These are phyloP conservation scores for Thymus mandschuricus DNA, from an alignment of 257 asterid genomes.

Conservation along the genomic window DNA sequence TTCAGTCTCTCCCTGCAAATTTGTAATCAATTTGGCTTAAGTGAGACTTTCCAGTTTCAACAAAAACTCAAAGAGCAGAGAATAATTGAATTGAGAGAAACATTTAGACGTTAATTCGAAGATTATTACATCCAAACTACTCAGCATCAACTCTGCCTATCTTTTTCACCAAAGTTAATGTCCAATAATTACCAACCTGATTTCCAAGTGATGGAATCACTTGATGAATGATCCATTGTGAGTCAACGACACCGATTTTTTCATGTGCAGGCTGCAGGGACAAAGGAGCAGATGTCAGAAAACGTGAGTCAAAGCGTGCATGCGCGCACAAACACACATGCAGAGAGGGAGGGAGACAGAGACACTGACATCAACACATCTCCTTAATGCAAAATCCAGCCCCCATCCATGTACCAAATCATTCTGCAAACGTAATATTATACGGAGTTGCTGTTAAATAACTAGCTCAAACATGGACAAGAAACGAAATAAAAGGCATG, in stretches of 20 bases:
- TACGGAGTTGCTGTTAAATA: conserved; percentile 16
- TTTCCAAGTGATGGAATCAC: conserved; percentile 98
- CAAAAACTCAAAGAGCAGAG: neutral
- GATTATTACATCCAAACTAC: neutral
- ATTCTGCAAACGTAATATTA: conserved; percentile 55
- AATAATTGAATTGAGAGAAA: neutral
- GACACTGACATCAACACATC: conserved; percentile 84
- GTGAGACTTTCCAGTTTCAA: conserved; percentile 6
- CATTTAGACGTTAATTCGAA: neutral
- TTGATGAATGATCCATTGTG: conserved; percentile 98
- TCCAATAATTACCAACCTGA: conserved; percentile 60
- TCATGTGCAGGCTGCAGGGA: conserved; percentile 89
- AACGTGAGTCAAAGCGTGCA: neutral
- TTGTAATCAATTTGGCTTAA: conserved; percentile 24
- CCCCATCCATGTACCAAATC: conserved; percentile 99
- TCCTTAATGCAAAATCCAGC: conserved; percentile 92
- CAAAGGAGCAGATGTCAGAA: conserved; percentile 24
- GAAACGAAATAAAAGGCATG: conserved; percentile 16
- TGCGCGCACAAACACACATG: neutral
- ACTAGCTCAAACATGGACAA: conserved; percentile 17
- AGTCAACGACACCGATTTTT: conserved; percentile 95
- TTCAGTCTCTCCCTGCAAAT: conserved; percentile 73
- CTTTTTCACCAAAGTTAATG: neutral
- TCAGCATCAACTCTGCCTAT: neutral
- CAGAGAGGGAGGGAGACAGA: conserved; percentile 38